Conservation (phyloP, 2,329 filamentous ascomycete genomes). For the Periconia digitata region DNA sequence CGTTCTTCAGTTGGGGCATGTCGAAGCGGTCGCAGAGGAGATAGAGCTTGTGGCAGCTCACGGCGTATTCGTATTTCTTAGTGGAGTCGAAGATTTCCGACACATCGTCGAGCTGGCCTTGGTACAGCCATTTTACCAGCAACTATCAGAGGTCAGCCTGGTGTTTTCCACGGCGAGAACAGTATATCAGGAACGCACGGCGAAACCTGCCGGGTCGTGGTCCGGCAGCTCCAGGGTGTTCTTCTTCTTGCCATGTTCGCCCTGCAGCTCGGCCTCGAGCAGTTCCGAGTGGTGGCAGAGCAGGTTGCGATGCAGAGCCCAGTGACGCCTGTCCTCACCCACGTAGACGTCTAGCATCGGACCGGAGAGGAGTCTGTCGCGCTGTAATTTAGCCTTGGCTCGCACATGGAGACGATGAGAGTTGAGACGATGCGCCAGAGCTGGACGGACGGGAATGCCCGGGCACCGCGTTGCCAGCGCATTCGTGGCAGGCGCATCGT, state of each 20-base stretch:
- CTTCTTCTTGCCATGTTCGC: conserved; percentile 39
- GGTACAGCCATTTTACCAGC: conserved; percentile 60
- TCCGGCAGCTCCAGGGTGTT: conserved; percentile 52
- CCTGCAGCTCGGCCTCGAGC: conserved; percentile 43
- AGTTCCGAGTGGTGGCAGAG: conserved; percentile 56
- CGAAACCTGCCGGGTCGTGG: conserved; percentile 55
- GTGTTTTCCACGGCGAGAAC: neutral
- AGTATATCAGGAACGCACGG: conserved; percentile 23
- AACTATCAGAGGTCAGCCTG: conserved; percentile 18
- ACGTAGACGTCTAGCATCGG: conserved; percentile 56
- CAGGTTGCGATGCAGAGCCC: conserved; percentile 56
- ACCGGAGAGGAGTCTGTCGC: conserved; percentile 56
- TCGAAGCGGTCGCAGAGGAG: conserved; percentile 55
- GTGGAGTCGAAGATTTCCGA: conserved; percentile 47
- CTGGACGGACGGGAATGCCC: conserved; percentile 27
- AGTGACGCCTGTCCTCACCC: conserved; percentile 50
- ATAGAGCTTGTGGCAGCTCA: conserved; percentile 56
- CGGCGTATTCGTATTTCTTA: conserved; percentile 57
- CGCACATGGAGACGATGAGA: conserved; percentile 43
- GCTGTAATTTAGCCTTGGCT: conserved; percentile 49
- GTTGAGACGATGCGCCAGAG: conserved; percentile 38
- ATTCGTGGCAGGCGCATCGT: conserved; percentile 7
- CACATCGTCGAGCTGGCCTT: conserved; percentile 55
- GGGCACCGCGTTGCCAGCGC: conserved; percentile 18
- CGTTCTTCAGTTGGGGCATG: conserved; percentile 54